These are phyloP conservation scores for Angomonas ambiguus DNA, from an alignment of 208 protist genomes.

Conservation along the genomic window DNA sequence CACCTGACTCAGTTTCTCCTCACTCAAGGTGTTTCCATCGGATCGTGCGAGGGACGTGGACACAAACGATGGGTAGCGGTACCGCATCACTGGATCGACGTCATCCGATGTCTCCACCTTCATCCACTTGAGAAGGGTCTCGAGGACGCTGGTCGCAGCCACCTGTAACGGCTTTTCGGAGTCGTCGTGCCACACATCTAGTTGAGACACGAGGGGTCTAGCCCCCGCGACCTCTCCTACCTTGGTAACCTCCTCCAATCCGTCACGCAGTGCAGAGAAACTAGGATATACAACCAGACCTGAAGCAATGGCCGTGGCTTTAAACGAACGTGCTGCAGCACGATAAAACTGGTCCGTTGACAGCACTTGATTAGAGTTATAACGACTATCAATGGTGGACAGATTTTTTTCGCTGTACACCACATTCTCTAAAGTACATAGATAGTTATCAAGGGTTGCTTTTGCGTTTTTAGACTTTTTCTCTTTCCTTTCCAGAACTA, in stretches of 20 bases:
- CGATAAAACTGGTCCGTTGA: constrained; percentile 16
- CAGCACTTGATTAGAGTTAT: not conserved
- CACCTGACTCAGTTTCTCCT: constrained; percentile 53
- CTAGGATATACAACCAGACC: constrained; percentile 45
- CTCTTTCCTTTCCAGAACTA: not conserved
- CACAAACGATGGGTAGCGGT: constrained; percentile 17
- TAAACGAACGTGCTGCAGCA: constrained; percentile 21
- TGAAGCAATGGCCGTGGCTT: constrained; percentile 21
- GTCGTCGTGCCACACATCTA: constrained; percentile 56
- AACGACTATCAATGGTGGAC: constrained; percentile 22
- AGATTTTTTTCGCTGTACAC: constrained; percentile 3
- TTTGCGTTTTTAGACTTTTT: not conserved
- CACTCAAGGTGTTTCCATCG: constrained; percentile 38
- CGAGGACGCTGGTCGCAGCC: constrained; percentile 53
- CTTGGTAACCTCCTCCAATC: constrained; percentile 26
- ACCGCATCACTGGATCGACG: not conserved
- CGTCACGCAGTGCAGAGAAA: constrained; percentile 71
- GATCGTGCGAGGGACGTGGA: constrained; percentile 18
- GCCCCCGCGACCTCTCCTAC: constrained; percentile 65
- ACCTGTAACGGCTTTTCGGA: constrained; percentile 38
- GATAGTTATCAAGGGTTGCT: not conserved
- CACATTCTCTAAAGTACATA: not conserved
- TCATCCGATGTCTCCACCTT: not conserved
- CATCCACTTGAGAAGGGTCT: constrained; percentile 25
- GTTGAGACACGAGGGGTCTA: constrained; percentile 19